Evolutionary conservation across 164 flowering plant genomes (phyloP).

Genomic region (Chloranthus sessilifolius): DNA sequence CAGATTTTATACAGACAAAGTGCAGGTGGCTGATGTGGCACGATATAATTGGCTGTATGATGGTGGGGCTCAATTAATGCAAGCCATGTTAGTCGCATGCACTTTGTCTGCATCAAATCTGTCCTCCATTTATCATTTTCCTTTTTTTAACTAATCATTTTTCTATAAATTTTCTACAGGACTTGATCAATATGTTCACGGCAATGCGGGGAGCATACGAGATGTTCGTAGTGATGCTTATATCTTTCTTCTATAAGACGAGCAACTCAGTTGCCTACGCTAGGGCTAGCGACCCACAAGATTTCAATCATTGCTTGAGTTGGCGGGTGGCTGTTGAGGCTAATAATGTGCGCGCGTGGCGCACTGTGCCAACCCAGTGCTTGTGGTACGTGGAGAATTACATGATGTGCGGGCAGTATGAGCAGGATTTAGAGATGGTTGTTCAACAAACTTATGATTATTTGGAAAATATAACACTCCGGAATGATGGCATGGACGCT

Average conservation of each 20-base stretch:
- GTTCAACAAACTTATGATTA: slow-evolving; percentile 41
- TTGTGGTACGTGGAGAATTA: slow-evolving; percentile 38
- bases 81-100: too few species aligned
- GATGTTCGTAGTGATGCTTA: slow-evolving; percentile 10
- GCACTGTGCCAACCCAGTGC: slow-evolving; percentile 65
- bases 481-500: slow-evolving; percentile 58
- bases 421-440: slow-evolving; percentile 39
- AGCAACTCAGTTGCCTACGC: background rate
- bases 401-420: slow-evolving; percentile 73
- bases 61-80: too few species aligned
- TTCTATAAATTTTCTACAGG: too few species aligned
- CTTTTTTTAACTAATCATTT: too few species aligned
- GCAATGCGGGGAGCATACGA: slow-evolving; percentile 13
- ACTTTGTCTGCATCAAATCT: too few species aligned
- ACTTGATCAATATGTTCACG: too few species aligned
- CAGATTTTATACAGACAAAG: too few species aligned
- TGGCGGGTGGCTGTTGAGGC: slow-evolving; percentile 86
- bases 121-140: too few species aligned
- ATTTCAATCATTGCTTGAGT: slow-evolving; percentile 44
- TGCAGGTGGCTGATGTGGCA: too few species aligned
- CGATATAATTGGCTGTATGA: too few species aligned
- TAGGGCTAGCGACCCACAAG: background rate
- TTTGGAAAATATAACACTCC: slow-evolving; percentile 18
- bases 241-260: slow-evolving; percentile 10
- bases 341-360: slow-evolving; percentile 60